These are phyloP conservation scores for Panicum miliaceum DNA, from an alignment of 176 grass and related monocot genomes.

Conservation along the genomic window DNA sequence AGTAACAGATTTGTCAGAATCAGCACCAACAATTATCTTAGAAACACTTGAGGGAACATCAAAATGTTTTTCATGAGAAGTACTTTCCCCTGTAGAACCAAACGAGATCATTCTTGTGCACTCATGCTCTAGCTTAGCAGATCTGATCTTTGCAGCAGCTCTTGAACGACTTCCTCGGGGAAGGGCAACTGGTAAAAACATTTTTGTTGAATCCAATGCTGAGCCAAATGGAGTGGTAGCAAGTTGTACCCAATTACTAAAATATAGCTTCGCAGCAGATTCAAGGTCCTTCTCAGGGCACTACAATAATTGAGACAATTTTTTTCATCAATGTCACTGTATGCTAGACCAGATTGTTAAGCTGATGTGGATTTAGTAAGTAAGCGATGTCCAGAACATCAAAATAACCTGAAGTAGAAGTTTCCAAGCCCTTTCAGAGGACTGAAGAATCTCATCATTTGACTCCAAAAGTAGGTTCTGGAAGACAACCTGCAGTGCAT, in stretches of 20 bases:
- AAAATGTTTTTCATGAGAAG: constrained; percentile 54
- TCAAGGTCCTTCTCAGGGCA: constrained; percentile 86
- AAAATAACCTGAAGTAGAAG: constrained; percentile 89
- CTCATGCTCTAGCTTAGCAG: constrained; percentile 67
- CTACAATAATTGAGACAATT: constrained; percentile 56
- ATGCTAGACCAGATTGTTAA: constrained; percentile 26
- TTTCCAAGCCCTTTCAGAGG: constrained; percentile 94
- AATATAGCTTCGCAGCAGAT: constrained; percentile 72
- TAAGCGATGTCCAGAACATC: constrained; percentile 33
- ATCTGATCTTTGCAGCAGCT: constrained; percentile 95
- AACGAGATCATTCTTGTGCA: constrained; percentile 56
- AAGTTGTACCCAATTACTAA: constrained; percentile 80
- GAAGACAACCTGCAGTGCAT: constrained; percentile 90
- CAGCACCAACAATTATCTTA: constrained; percentile 82
- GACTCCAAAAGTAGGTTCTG: constrained; percentile 98
- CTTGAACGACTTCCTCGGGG: constrained; percentile 88
- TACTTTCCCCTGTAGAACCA: constrained; percentile 67
- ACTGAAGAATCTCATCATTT: constrained; percentile 92
- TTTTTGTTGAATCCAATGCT: constrained; percentile 72
- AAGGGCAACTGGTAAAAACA: constrained; percentile 96
- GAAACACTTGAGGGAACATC: constrained; percentile 58
- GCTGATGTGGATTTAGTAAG: constrained; percentile 28
- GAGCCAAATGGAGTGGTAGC: constrained; percentile 94
- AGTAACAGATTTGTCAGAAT: constrained; percentile 97
- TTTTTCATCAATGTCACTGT: constrained; percentile 40